Percentiles rank a stretch among this genome's conserved stretches.
phyloP scores from a whole-genome alignment of 2,329 filamentous ascomycete species.

The Pleomassaria siparia region DNA sequence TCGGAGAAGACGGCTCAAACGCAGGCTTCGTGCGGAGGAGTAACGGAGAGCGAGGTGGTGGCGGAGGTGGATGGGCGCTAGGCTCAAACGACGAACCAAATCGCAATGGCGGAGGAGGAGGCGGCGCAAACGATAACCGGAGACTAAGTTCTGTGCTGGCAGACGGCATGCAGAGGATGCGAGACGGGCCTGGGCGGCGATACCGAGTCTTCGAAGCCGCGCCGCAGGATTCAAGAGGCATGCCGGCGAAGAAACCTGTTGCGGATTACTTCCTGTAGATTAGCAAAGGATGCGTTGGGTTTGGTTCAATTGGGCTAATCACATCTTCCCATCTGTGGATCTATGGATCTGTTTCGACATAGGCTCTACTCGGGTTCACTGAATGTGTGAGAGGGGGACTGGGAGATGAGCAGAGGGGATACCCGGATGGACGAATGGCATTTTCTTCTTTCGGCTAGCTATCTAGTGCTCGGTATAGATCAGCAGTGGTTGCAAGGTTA shows the following conservation, averaged over 20 bases:
- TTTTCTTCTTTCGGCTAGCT: neutral
- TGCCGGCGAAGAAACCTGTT: constrained; percentile 98
- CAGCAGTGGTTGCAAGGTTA: neutral
- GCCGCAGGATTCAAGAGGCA: constrained; percentile 91
- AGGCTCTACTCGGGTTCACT: no score
- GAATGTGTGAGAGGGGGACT: no score
- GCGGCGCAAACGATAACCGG: constrained; percentile 45
- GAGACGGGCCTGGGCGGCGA: constrained; percentile 75
- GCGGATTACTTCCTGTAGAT: constrained; percentile 90
- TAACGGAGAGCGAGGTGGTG: constrained; percentile 67
- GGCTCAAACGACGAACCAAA: constrained; percentile 32
- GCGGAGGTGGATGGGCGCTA: constrained; percentile 40
- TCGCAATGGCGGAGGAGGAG: constrained; percentile 34
- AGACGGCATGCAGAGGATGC: constrained; percentile 46
- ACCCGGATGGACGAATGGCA: neutral
- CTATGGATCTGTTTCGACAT: no score
- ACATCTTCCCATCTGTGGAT: no score
- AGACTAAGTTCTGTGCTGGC: constrained; percentile 43
- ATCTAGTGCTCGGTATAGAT: neutral
- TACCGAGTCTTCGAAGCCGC: constrained; percentile 97
- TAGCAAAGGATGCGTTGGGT: no score
- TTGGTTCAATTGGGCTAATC: no score
- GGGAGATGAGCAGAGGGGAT: neutral
- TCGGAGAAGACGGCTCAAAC: constrained; percentile 75
- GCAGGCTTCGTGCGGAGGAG: constrained; percentile 53